Conservation (phyloP, 805 yeast genomes). For the Candida succiphila region DNA sequence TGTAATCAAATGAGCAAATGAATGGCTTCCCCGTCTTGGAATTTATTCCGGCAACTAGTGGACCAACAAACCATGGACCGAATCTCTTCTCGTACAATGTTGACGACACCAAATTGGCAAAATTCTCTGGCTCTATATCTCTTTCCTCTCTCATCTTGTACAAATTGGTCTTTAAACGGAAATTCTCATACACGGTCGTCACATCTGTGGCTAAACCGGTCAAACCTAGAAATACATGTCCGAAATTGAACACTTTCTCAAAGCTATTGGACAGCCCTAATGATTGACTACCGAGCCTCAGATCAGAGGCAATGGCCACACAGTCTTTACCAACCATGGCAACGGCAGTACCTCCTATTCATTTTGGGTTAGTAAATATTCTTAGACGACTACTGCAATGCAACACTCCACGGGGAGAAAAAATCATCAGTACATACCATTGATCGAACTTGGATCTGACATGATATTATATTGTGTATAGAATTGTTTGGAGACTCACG, state of each 20-base stretch:
- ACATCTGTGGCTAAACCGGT: constrained; percentile 97
- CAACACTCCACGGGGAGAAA: not conserved
- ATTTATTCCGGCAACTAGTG: constrained; percentile 91
- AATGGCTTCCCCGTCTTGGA: constrained; percentile 78
- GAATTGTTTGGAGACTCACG: too few species aligned
- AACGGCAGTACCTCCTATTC: constrained; percentile 88
- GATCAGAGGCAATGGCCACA: constrained; percentile 94
- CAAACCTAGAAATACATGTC: constrained; percentile 79
- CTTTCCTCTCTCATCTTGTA: constrained; percentile 90
- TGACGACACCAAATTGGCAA: constrained; percentile 86
- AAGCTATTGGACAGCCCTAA: constrained; percentile 87
- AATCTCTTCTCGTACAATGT: constrained; percentile 84
- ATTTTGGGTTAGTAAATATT: too few species aligned
- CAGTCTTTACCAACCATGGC: constrained; percentile 99
- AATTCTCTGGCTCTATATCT: constrained; percentile 82
- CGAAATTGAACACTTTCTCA: constrained; percentile 83
- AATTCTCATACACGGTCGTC: constrained; percentile 68
- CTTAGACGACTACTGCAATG: not conserved
- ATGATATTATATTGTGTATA: constrained; percentile 26
- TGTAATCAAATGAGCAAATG: constrained; percentile 90
- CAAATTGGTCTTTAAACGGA: constrained; percentile 77
- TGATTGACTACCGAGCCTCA: constrained; percentile 89
- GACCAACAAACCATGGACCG: constrained; percentile 96
- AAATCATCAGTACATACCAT: constrained; percentile 34
- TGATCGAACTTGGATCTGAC: constrained; percentile 75